A percentile compares a stretch with the other conserved stretches of the same genome.
These are phyloP conservation scores for Stentor roeselii DNA, from an alignment of 73 alveolate species.

Conservation along the genomic window DNA sequence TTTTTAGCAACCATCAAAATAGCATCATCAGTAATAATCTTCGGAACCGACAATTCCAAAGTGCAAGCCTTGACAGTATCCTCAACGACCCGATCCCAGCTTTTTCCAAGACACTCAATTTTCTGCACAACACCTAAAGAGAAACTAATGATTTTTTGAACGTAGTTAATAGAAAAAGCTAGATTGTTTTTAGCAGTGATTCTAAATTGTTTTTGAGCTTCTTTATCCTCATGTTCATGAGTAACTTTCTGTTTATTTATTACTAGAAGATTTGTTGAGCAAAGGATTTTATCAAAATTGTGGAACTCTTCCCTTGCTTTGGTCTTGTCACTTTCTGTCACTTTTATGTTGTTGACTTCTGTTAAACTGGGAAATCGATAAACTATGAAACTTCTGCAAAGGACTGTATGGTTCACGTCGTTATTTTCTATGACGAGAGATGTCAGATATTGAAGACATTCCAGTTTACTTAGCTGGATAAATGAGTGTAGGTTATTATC, in stretches of 20 bases:
- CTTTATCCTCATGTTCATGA: neutral
- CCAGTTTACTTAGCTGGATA: constrained; percentile 80
- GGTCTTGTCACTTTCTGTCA: constrained; percentile 67
- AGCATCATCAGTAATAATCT: constrained; percentile 8
- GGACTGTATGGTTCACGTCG: constrained; percentile 58
- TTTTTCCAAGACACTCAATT: neutral
- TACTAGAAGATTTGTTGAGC: constrained; percentile 34
- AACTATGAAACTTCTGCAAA: constrained; percentile 78
- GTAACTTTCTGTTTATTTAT: neutral
- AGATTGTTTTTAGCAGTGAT: neutral
- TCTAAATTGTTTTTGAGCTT: constrained; percentile 14
- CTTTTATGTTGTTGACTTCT: constrained; percentile 60
- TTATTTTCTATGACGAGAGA: constrained; percentile 68
- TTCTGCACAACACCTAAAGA: neutral
- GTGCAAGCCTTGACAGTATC: neutral
- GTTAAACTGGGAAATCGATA: constrained; percentile 79
- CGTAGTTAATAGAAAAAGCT: neutral
- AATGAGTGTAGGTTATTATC: constrained; percentile 75
- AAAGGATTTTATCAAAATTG: constrained; percentile 64
- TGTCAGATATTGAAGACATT: constrained; percentile 44
- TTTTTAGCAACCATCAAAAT: too few species aligned
- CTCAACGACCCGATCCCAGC: neutral
- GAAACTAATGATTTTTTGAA: neutral
- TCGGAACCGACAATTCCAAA: neutral
- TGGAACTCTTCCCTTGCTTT: constrained; percentile 66